phyloP scores from a whole-genome alignment of 176 grass and related monocot species.

The Miscanthus lutarioriparius region DNA sequence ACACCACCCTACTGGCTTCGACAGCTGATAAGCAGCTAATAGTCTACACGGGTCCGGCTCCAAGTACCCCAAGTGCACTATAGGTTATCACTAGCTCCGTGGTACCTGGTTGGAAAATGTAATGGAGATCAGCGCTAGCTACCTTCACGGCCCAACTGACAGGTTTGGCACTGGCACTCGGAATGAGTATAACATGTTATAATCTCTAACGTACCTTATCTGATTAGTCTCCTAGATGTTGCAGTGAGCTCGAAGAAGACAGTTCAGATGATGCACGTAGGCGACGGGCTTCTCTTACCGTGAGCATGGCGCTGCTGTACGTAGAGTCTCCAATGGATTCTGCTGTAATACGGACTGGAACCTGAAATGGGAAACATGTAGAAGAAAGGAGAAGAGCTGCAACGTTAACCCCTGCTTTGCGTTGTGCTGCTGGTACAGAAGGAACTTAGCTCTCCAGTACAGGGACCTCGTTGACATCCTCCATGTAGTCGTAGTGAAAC shows the following conservation, averaged over 20 bases:
- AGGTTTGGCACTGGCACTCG: slow-evolving; percentile 11
- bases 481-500: slow-evolving; percentile 23
- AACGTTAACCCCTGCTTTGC: neutral
- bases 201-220: neutral
- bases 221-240: neutral
- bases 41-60: slow-evolving; percentile 76
- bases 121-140: neutral
- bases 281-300: slow-evolving; percentile 47
- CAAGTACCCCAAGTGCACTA: slow-evolving; percentile 42
- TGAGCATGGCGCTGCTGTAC: slow-evolving; percentile 28
- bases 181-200: neutral
- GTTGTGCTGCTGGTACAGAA: slow-evolving; percentile 9
- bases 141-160: neutral
- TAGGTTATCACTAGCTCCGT: slow-evolving; percentile 24
- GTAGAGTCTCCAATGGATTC: slow-evolving; percentile 8
- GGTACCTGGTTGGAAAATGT: slow-evolving; percentile 13
- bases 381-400: slow-evolving; percentile 3
- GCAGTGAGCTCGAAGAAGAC: slow-evolving; percentile 67
- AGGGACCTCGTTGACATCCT: neutral
- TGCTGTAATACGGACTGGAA: slow-evolving; percentile 10
- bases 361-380: slow-evolving; percentile 1
- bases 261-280: slow-evolving; percentile 79
- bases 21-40: slow-evolving; percentile 83
- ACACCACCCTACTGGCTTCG: slow-evolving; percentile 79
- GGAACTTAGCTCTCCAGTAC: neutral